Percentiles rank a stretch among this genome's conserved stretches.
Evolutionary conservation across 495 filamentous ascomycete genomes (phyloP).

Genomic region (Cryomyces antarcticus): DNA sequence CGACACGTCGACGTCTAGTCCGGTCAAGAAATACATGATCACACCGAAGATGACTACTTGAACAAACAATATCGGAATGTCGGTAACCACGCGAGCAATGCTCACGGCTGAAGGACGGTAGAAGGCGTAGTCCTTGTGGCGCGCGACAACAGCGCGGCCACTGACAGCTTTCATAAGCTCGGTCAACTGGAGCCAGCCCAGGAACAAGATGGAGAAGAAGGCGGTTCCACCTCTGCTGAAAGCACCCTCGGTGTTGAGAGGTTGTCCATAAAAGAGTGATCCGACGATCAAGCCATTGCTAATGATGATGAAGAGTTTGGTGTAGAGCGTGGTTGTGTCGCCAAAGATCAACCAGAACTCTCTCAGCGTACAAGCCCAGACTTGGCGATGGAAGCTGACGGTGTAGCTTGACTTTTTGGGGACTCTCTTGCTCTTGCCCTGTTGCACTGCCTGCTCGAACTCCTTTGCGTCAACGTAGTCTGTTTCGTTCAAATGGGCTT

Average conservation of each 20-base stretch:
- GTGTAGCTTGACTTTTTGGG: slow-evolving; percentile 51
- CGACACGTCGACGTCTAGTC: slow-evolving; percentile 38
- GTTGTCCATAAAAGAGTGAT: slow-evolving; percentile 49
- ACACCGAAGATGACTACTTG: slow-evolving; percentile 44
- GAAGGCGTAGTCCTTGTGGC: slow-evolving; percentile 58
- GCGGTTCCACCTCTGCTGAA: slow-evolving; percentile 47
- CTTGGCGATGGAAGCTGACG: slow-evolving; percentile 46
- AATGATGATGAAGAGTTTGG: slow-evolving; percentile 59
- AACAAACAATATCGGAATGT: slow-evolving; percentile 44
- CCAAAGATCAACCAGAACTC: slow-evolving; percentile 62
- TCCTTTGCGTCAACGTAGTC: slow-evolving; percentile 41
- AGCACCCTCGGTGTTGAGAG: slow-evolving; percentile 41
- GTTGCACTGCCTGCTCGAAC: slow-evolving; percentile 48
- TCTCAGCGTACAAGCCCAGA: slow-evolving; percentile 46
- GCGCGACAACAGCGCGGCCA: slow-evolving; percentile 39
- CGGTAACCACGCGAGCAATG: slow-evolving; percentile 45
- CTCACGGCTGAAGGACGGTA: slow-evolving; percentile 54
- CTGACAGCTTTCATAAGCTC: slow-evolving; percentile 50
- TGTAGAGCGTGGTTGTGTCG: slow-evolving; percentile 51
- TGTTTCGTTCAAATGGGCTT: slow-evolving; percentile 35
- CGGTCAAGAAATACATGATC: slow-evolving; percentile 49
- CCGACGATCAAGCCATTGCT: slow-evolving; percentile 56
- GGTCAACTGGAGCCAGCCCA: slow-evolving; percentile 55
- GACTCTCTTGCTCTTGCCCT: slow-evolving; percentile 47
- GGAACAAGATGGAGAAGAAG: slow-evolving; percentile 57